Percentiles rank a stretch among this genome's conserved stretches.
phyloP scores from a whole-genome alignment of 2,329 filamentous ascomycete genomes.

The Pleurostoma richardsiae region DNA sequence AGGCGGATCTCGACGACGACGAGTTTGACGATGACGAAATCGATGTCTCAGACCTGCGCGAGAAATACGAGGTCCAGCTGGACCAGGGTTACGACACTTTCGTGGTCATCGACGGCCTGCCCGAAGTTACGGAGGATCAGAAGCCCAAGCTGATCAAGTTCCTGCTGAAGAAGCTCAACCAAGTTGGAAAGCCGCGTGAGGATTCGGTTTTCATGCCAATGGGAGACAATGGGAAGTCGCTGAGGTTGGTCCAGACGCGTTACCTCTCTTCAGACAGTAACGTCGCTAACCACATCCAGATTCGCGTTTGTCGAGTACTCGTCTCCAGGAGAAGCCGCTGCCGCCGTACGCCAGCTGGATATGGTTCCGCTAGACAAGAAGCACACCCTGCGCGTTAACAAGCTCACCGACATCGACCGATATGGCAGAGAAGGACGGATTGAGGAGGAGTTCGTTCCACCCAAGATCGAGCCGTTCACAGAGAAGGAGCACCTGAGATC shows the following conservation, averaged over 20 bases:
- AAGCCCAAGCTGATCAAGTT: conserved; percentile 96
- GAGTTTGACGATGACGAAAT: conserved; percentile 90
- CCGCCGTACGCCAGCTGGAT: conserved; percentile 85
- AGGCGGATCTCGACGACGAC: conserved; percentile 81
- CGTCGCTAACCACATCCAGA: conserved; percentile 35
- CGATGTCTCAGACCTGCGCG: conserved; percentile 89
- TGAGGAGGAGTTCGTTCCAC: conserved; percentile 82
- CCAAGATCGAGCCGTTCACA: conserved; percentile 76
- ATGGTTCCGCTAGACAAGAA: conserved; percentile 89
- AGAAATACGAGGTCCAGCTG: conserved; percentile 92
- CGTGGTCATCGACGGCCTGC: conserved; percentile 91
- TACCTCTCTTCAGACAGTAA: background rate
- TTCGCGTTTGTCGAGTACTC: conserved; percentile 98
- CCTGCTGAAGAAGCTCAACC: conserved; percentile 85
- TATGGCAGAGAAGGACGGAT: conserved; percentile 91
- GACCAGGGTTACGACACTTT: conserved; percentile 97
- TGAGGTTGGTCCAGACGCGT: conserved; percentile 58
- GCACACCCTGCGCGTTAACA: conserved; percentile 94
- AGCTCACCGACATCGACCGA: conserved; percentile 95
- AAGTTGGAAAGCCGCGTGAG: conserved; percentile 78
- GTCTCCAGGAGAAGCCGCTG: conserved; percentile 81
- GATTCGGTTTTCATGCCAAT: conserved; percentile 93
- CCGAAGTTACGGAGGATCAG: conserved; percentile 82
- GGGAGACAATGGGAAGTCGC: conserved; percentile 77
- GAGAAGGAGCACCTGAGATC: conserved; percentile 94